Evolutionary conservation across 2,329 filamentous ascomycete species (phyloP), one percentile per base, ranked within the genome.

Genomic region (Monilinia aucupariae): DNA sequence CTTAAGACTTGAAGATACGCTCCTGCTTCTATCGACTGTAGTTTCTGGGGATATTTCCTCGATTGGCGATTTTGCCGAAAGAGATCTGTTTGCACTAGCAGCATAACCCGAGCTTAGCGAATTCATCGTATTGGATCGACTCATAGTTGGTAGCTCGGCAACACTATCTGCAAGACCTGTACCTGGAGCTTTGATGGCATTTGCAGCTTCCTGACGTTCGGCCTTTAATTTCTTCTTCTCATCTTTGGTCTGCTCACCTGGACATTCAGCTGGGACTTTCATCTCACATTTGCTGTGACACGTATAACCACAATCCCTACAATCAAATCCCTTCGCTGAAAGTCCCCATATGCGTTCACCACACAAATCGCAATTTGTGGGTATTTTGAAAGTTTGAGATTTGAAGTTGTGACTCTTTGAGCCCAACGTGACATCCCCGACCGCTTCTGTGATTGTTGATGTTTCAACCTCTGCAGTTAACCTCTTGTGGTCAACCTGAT

Each of bases 251-350:
- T 94, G 86, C 73, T 97, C 94, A 56, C 94, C 94, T 0, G 94
- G 94, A 73, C 94, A 99, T 73, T 96, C 91, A 9, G 94, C 90
- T 0, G 94, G 92, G 0, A 97, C 94, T 77, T 97, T 99, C 88
- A 99, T 94, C 78, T 99, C 91, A 75, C 94, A 99, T 78, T 99
- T 99, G 80, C 88, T 96, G 77, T 99, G 94, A 73, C 94, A 99
- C 2, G 92, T 97, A 77, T 97, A 99, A 41, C 96, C 94, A 72
- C 94, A 99, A 75, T 97, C 93, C 69, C 89, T 85, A 73, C 94
- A 99, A 74, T 96, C 92, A 73, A 96, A 96, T 0, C 94, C 94
- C 77, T 99, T 99, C 45, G 94, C 93, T 37, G 91, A 96, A 48
- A 99, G 76, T 0, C 94, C 94, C 94, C 94, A 99, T 74, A 99